Base-by-base conservation (phyloP, 1,284 basidiomycete genomes). In the Melanopsichium pennsylvanicum region DNA sequence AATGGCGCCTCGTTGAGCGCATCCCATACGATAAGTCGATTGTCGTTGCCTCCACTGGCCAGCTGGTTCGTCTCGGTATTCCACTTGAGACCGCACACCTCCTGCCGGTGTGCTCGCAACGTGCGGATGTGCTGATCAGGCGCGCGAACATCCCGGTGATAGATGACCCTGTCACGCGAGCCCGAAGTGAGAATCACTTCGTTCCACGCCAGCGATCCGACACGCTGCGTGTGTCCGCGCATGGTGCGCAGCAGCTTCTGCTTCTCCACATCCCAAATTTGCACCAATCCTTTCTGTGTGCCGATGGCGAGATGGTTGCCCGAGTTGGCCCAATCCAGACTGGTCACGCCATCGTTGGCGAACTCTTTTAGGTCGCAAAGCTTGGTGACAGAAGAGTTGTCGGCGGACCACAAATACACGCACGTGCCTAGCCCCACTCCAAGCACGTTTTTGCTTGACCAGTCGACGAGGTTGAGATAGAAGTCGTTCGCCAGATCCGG, bases 11-110 rank as follows among this genome's bases (percentile, higher is more conserved):
- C 80, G 68, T 44, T 19, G 61, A 82, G 80, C 40, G 83, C 84
- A 83, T 96, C 93, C 93, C 95, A 98, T 49, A 98, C 92, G 74
- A 92, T 93, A 9, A 98, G 89, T 83, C 96, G 95, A 83, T 98
- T 98, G 83, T 98, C 96, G 82, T 98, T 98, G 0, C 95, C 95
- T 1, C 96, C 95, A 63, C 90, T 93, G 4, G 95, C 95, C 2
- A 98, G 86, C 69, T 88, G 88, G 45, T 89, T 89, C 6, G 85
- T 84, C 45, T 85, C 83, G n/a, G 85, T 84, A 73, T 90, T 94
- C 95, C 94, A 98, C 60, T 92, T 90, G 38, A 98, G 84, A 1
- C 96, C 95, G 79, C 96, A 98, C 3, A 98, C 93, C 81, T 98
- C 95, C 80, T 98, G 96, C 41, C 89, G 86, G 82, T 97, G 94